Conservation (phyloP, 1,284 basidiomycete species). For the Austroboletus rostrupii region DNA sequence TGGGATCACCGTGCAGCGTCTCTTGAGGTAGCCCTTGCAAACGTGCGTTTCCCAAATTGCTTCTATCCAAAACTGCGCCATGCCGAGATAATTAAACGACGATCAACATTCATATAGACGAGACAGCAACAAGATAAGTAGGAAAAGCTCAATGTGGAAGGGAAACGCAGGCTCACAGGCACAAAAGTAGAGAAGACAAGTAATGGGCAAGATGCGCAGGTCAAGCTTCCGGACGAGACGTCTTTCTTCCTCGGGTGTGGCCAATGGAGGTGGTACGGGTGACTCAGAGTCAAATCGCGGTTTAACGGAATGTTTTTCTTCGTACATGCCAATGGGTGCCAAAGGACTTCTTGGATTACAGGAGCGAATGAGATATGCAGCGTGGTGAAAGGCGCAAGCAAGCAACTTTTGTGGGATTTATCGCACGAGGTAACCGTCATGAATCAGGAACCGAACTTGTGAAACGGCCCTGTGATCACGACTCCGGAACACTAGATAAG, state of each 20-base stretch:
- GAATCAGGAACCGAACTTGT: too few relatives aligned
- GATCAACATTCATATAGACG: too few relatives aligned
- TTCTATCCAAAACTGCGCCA: conserved; percentile 59
- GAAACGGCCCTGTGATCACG: too few relatives aligned
- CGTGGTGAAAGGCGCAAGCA: too few relatives aligned
- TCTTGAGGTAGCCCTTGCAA: conserved; percentile 66
- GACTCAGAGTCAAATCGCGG: conserved; percentile 1
- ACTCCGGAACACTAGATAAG: too few relatives aligned
- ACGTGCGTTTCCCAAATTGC: conserved; percentile 74
- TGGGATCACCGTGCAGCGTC: conserved; percentile 59
- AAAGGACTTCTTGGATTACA: neutral
- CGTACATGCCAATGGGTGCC: conserved; percentile 15
- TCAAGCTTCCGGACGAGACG: conserved; percentile 65
- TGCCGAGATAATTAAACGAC: too few relatives aligned
- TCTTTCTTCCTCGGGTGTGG: conserved; percentile 46
- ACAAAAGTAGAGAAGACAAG: conserved; percentile 70
- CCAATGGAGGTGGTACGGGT: conserved; percentile 11
- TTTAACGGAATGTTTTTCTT: conserved; percentile 13
- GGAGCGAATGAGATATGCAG: neutral
- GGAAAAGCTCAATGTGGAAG: neutral
- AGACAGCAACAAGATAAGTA: neutral
- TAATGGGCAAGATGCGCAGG: conserved; percentile 63
- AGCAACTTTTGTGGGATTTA: too few relatives aligned
- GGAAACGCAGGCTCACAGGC: conserved; percentile 49
- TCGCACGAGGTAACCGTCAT: too few relatives aligned